Percentiles rank a stretch among this genome's conserved stretches.
These are phyloP conservation scores for Colletotrichum sp. DNA, from an alignment of 2,329 filamentous ascomycete species.

Conservation along the genomic window DNA sequence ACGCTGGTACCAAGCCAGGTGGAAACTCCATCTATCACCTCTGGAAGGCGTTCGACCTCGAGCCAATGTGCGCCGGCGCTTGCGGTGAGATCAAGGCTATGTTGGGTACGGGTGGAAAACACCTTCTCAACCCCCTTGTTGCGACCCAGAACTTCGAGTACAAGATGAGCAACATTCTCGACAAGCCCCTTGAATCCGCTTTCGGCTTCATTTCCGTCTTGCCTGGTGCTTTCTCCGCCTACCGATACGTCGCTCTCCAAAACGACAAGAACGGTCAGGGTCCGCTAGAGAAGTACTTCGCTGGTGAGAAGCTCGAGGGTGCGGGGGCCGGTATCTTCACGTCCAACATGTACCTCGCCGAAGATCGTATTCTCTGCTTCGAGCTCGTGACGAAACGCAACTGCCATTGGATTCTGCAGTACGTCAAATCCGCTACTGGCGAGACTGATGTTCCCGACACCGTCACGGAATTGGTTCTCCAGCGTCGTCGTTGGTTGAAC, in stretches of 20 bases:
- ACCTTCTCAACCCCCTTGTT: constrained; percentile 90
- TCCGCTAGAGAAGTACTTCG: constrained; percentile 94
- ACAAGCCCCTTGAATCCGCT: constrained; percentile 95
- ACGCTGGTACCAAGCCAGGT: constrained; percentile 94
- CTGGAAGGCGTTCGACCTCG: constrained; percentile 97
- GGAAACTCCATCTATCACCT: constrained; percentile 95
- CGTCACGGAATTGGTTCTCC: constrained; percentile 93
- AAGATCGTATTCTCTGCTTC: constrained; percentile 98
- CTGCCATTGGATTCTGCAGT: constrained; percentile 96
- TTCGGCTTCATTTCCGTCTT: constrained; percentile 98
- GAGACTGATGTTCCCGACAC: constrained; percentile 97
- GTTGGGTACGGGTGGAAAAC: constrained; percentile 83
- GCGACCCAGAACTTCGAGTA: constrained; percentile 99
- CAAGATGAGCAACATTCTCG: constrained; percentile 99
- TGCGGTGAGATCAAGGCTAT: constrained; percentile 99
- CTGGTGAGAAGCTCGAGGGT: constrained; percentile 91
- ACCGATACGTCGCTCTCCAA: constrained; percentile 91
- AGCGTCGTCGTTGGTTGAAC: constrained; percentile 96
- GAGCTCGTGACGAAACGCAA: constrained; percentile 97
- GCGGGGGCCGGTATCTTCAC: constrained; percentile 95
- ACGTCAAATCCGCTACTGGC: constrained; percentile 95
- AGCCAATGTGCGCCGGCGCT: constrained; percentile 96
- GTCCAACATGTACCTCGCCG: constrained; percentile 98
- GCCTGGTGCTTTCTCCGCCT: constrained; percentile 97
- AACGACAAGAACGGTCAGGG: constrained; percentile 96